Evolutionary conservation across 176 grass and related monocot genomes (phyloP), one percentile per base, ranked within the genome.

Genomic region (Triticum turgidum): DNA sequence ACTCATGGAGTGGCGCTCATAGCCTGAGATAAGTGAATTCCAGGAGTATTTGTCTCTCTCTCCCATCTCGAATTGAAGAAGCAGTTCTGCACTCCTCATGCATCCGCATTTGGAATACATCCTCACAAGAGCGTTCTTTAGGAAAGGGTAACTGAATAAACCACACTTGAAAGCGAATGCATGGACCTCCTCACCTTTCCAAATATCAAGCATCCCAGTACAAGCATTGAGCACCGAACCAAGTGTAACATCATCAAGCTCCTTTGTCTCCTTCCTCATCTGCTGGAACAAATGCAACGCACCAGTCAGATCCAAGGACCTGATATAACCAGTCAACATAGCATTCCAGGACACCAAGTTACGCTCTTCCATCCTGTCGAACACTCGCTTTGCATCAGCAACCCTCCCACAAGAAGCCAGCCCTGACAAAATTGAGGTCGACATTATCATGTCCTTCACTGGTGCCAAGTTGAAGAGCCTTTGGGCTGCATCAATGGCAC

Each of bases 291-390:
- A 93, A 85, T 81, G 64, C 75, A 96, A 90, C 75, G 92, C 90
- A 82, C 87, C 90, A 77, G 85, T 91, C 89, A 91, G 89, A 85
- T 86, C 78, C 80, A 65, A 82, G 29, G 76, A 91, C 41, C 77
- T 93, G 39, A 90, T 44, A 79, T 94, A 94, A 21, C 90, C 90
- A 13, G 63, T 91, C 65, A 99, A 84, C 93, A 99, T 92, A 64
- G 97, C 88, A 82, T 99, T 99, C 94, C 97, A 99, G 8, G 90
- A 94, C 37, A 99, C 90, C 2, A 96, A 76, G 84, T 94, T 99
- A 39, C 65, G 86, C 6, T 93, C 83, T 82, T 91, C 72, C 94
- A 99, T 99, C 29, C 86, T 63, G 42, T 93, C 62, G 20, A 94
- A 96, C n/a, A 96, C 47, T 38, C 67, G 52, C 74, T 91, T 91